phyloP scores from a whole-genome alignment of 495 filamentous ascomycete genomes.

The Choiromyces venosus region DNA sequence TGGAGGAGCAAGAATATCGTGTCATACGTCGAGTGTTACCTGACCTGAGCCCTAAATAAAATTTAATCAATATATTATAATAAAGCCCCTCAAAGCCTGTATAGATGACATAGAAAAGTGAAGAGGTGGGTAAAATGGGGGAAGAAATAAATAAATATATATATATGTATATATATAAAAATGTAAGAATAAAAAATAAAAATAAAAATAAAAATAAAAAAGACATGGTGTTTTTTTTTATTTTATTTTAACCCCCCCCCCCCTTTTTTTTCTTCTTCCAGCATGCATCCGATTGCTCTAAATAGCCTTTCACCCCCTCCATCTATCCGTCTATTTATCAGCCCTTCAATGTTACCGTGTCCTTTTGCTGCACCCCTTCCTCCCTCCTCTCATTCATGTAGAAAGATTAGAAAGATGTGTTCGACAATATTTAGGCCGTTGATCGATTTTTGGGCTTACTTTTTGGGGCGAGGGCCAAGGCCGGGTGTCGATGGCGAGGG shows the following conservation, averaged over 20 bases:
- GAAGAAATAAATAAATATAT: background rate
- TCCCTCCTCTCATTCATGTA: background rate
- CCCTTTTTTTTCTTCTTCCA: background rate
- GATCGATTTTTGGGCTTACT: background rate
- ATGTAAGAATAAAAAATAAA: background rate
- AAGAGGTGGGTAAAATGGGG: background rate
- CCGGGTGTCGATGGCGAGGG: background rate
- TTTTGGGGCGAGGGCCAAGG: background rate
- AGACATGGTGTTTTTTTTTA: background rate
- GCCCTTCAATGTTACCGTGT: background rate
- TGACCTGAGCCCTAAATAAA: background rate
- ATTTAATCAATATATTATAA: background rate
- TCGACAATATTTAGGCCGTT: background rate
- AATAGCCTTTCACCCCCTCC: background rate
- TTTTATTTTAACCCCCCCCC: background rate
- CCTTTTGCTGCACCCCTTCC: background rate
- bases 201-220: background rate
- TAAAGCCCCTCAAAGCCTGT: background rate
- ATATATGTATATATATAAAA: too few species aligned
- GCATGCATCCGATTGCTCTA: background rate
- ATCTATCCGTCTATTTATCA: background rate
- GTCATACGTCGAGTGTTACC: background rate
- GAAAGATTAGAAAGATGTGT: too few species aligned
- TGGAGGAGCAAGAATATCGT: background rate
- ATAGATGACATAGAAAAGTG: background rate